Conservation (phyloP, 192 early-diverging fungal genomes). For the Backusella macrospora region DNA sequence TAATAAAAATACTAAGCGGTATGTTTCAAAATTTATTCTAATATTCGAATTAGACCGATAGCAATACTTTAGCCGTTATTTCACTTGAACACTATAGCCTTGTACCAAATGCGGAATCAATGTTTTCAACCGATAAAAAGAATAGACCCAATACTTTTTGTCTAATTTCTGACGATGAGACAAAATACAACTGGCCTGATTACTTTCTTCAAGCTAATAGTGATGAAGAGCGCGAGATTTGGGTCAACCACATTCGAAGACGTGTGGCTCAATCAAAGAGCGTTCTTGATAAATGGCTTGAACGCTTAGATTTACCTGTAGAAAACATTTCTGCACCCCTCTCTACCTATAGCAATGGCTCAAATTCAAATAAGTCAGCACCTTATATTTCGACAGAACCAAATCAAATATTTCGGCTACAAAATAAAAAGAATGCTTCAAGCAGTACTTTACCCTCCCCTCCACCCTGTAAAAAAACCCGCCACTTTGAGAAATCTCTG, state of each 20-base stretch:
- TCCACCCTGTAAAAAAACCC: not conserved
- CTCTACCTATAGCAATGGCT: no score
- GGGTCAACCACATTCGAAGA: conserved; percentile 24
- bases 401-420: not conserved
- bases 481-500: not conserved
- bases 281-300: conserved; percentile 42
- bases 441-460: not conserved
- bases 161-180: conserved; percentile 21
- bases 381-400: conserved; percentile 4
- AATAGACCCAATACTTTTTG: conserved; percentile 10
- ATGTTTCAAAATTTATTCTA: not conserved
- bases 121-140: conserved; percentile 12
- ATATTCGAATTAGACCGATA: conserved; percentile 22
- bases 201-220: conserved; percentile 29
- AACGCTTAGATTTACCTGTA: conserved; percentile 32
- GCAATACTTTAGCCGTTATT: not conserved
- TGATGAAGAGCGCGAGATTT: conserved; percentile 22
- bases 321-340: not conserved
- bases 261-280: conserved; percentile 18
- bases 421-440: conserved; percentile 12
- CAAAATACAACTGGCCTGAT: conserved; percentile 20
- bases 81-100: conserved; percentile 24
- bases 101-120: conserved; percentile 8
- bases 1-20: not conserved
- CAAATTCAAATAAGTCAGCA: not conserved